Evolutionary conservation across 441 rosid species (phyloP).

Genomic region (Erysimum cheiri): DNA sequence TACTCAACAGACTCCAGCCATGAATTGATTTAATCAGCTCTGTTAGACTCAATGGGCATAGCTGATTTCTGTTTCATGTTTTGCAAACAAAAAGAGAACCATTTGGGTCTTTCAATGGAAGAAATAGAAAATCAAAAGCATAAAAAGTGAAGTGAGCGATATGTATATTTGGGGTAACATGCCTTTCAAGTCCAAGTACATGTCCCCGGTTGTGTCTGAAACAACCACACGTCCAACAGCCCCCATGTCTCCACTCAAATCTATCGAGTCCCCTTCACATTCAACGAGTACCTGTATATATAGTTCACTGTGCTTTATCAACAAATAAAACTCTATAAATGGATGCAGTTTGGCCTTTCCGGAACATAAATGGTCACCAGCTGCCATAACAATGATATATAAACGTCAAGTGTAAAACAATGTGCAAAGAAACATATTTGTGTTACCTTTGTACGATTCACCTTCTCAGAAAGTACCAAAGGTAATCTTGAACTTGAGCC

Average conservation of each 20-base stretch:
- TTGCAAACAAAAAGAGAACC: constrained; percentile 16
- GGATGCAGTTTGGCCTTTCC: constrained; percentile 14
- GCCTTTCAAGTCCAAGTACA: constrained; percentile 92
- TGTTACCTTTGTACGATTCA: constrained; percentile 80
- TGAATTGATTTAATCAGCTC: neutral
- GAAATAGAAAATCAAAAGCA: constrained; percentile 22
- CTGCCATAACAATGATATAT: constrained; percentile 1
- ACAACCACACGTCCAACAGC: constrained; percentile 89
- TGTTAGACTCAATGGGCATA: neutral
- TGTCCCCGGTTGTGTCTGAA: constrained; percentile 67
- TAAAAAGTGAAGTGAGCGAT: constrained; percentile 2
- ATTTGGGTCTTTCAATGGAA: constrained; percentile 24
- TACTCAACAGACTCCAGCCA: constrained; percentile 9
- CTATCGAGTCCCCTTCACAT: constrained; percentile 95
- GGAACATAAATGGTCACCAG: constrained; percentile 3
- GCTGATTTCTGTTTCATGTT: constrained; percentile 14
- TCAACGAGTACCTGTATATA: constrained; percentile 83
- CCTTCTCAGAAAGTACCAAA: constrained; percentile 89
- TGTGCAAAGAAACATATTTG: constrained; percentile 28
- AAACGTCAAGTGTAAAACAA: constrained; percentile 4
- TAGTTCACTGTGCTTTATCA: constrained; percentile 24
- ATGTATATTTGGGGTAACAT: constrained; percentile 34
- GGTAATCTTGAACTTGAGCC: constrained; percentile 79
- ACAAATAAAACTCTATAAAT: neutral
- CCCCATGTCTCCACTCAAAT: constrained; percentile 96